Conservation (phyloP, 2,329 filamentous ascomycete genomes). For the Colletotrichum euphorbiae region DNA sequence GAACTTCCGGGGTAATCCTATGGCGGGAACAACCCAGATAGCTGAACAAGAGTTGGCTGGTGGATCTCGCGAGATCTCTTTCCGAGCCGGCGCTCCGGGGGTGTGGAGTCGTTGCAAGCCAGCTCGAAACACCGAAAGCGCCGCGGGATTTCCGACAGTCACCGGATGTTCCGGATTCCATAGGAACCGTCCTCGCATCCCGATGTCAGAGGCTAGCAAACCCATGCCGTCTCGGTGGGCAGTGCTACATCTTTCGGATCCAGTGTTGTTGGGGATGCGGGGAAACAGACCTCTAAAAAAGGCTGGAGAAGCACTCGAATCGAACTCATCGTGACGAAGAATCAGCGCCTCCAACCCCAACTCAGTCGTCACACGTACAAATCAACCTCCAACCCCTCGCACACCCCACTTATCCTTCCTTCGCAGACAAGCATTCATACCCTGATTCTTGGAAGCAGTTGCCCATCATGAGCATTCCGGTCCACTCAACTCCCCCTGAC, state of each 20-base stretch:
- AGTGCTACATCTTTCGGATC: background rate
- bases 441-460: background rate
- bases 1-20: constrained; percentile 21
- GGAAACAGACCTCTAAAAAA: constrained; percentile 28
- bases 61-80: background rate
- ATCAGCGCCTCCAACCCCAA: background rate
- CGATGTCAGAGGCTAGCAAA: constrained; percentile 7
- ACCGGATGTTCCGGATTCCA: background rate
- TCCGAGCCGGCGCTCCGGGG: constrained; percentile 22
- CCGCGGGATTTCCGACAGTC: background rate
- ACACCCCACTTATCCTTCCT: constrained; percentile 1
- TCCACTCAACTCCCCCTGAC: constrained; percentile 50
- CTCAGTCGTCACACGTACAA: constrained; percentile 7
- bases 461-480: constrained; percentile 48
- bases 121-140: background rate
- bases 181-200: background rate
- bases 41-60: background rate
- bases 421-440: background rate
- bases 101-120: constrained; percentile 17
- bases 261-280: constrained; percentile 6
- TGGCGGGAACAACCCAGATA: constrained; percentile 30
- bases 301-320: constrained; percentile 14
- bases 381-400: constrained; percentile 4
- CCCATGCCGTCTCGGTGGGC: constrained; percentile 16
- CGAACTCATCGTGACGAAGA: background rate